Evolutionary conservation across 257 asterid genomes (phyloP), one percentile per base, ranked within the genome.

Genomic region (Fraxinus excelsior): DNA sequence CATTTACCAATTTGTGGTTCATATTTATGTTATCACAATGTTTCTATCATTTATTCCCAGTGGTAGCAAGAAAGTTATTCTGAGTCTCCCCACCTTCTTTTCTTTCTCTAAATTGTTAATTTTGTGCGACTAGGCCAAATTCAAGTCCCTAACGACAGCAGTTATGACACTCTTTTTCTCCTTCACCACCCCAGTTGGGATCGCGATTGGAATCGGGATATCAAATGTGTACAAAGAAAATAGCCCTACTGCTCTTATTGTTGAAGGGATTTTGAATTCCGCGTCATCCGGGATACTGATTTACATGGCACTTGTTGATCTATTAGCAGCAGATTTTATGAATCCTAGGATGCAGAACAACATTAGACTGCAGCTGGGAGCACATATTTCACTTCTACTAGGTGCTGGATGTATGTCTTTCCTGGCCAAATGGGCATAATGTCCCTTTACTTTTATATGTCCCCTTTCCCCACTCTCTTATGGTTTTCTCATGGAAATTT

Each of bases 271-370:
- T 3, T 74, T 90, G 73, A 86, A 85, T 28, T 84, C 92, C 0
- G 91, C 92, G 19, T 86, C 94, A n/a, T 82, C 92, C 0, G 94
- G 92, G 53, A 90, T 90, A 66, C 44, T 90, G 80, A 76, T 89
- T 1, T 89, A 89, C 81, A 87, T 89, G 92, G 85, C 94, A 13
- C 90, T 89, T 0, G 94, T 89, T 5, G 94, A 89, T 80, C 44
- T 89, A 16, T 60, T 89, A 46, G 94, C 94, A 44, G 88, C 92
- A 25, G 94, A 87, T 80, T 90, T 90, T 74, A 87, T 85, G 92
- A 86, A 82, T 8, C 88, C 90, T 0, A 86, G 85, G 78, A 81
- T 89, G 90, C 94, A 87, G 31, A 79, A 62, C 77, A 90, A 84
- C 64, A 76, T 86, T 67, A 86, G 89, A 29, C 89, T 90, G 14